Percentiles rank a stretch among this genome's conserved stretches.
These are phyloP conservation scores for Myochromella boudieri DNA, from an alignment of 768 basidiomycete species.

Conservation along the genomic window DNA sequence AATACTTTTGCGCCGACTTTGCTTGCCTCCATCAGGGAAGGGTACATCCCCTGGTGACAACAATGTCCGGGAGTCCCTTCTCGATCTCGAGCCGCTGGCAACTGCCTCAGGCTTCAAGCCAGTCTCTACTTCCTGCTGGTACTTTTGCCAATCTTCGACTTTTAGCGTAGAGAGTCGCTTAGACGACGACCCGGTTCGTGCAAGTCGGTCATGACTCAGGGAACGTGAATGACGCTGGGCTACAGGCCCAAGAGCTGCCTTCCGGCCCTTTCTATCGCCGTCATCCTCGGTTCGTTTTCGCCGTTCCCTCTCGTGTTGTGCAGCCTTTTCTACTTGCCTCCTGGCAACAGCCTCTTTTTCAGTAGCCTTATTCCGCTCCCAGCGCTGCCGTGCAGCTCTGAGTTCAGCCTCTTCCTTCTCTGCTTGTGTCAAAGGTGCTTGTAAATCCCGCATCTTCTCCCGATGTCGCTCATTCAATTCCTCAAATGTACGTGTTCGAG, in stretches of 20 bases:
- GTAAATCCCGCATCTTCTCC: slow-evolving; percentile 79
- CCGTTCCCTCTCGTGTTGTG: slow-evolving; percentile 46
- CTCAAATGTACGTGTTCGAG: slow-evolving; percentile 78
- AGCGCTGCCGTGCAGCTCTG: slow-evolving; percentile 72
- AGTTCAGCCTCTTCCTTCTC: slow-evolving; percentile 77
- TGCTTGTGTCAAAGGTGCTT: slow-evolving; percentile 80
- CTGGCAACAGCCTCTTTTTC: slow-evolving; percentile 76
- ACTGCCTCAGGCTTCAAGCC: slow-evolving; percentile 8
- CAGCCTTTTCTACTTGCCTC: slow-evolving; percentile 71
- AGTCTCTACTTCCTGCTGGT: slow-evolving; percentile 54
- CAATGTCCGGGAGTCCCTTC: slow-evolving; percentile 34
- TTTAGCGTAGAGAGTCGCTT: slow-evolving; percentile 74
- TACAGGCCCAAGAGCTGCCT: slow-evolving; percentile 31
- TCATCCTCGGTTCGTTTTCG: slow-evolving; percentile 46
- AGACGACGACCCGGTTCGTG: slow-evolving; percentile 42
- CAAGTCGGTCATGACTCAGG: slow-evolving; percentile 63
- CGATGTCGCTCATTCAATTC: slow-evolving; percentile 85
- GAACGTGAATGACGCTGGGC: slow-evolving; percentile 47
- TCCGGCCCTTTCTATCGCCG: slow-evolving; percentile 31
- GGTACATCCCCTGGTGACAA: slow-evolving; percentile 44
- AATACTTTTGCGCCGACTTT: slow-evolving; percentile 30
- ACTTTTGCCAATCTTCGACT: slow-evolving; percentile 83
- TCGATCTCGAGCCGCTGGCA: slow-evolving; percentile 24
- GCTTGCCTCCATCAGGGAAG: slow-evolving; percentile 48
- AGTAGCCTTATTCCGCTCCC: slow-evolving; percentile 74